Base-by-base conservation (phyloP, 2,329 filamentous ascomycete species). In the Aspergillus fijiensis region DNA sequence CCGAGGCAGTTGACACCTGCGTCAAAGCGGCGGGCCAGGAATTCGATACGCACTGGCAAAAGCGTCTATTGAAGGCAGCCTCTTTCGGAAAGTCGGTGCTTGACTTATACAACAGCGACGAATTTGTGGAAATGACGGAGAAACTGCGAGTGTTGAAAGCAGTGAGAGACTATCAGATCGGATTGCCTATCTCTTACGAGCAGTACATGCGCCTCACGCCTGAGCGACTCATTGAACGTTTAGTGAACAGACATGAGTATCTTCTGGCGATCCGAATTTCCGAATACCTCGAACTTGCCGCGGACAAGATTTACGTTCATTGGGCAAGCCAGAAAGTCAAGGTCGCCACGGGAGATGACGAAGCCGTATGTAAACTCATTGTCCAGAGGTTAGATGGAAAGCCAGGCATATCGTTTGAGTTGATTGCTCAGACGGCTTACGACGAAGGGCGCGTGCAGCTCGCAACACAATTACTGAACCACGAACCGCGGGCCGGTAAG, bases 71-170 rank as follows among this genome's bases (percentile, higher is more conserved):
- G n/a, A 96, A 96, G 74, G 95, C 95, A 5, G 95, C 95, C 0
- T 98, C 94, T 0, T 98, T 97, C 74, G 95, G 95, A 62, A 99
- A 99, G 75, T 98, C 95, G 0, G 95, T 98, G 0, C 84, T 99
- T 3, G 95, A 98, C 69, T 87, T 98, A 12, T 99, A 98, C 78
- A 97, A 95, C 76, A 97, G 93, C 71, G 95, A 99, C 71, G 94
- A 99, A 65, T 99, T 98, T 76, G 95, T 99, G 57, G 94, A 98
- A 64, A 98, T 97, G 89, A 96, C 92, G 67, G 94, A 99, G 75
- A 95, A 89, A 0, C 79, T 99, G 16, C 89, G 95, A 16, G 93
- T 99, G 0, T 82, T 99, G 51, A 98, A 97, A 69, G 94, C 94
- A 6, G 90, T 94, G 12, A 88, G 95, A 55, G 96, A 90, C 74